Conservation (phyloP, 441 rosid species). For the Gossypium aridum region DNA sequence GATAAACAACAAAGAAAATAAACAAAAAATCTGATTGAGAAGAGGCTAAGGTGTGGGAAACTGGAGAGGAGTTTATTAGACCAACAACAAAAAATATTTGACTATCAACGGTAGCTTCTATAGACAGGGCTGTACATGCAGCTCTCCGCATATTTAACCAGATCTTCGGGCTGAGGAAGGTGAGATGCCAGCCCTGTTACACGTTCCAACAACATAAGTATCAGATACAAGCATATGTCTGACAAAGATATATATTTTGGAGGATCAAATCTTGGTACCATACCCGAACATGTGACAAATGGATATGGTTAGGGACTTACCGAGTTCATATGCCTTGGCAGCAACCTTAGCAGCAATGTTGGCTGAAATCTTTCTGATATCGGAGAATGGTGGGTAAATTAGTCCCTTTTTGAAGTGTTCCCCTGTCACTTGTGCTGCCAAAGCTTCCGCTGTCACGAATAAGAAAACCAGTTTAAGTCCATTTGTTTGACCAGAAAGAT, state of each 20-base stretch:
- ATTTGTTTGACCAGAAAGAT: not conserved
- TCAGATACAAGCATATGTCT: not conserved
- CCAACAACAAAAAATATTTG: not conserved
- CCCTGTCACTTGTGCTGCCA: conserved; percentile 70
- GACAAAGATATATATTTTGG: not conserved
- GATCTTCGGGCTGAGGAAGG: conserved; percentile 79
- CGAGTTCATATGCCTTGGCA: conserved; percentile 86
- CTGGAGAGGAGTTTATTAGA: not conserved
- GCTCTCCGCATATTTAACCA: conserved; percentile 85
- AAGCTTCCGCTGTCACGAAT: conserved; percentile 69
- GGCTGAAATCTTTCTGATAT: conserved; percentile 89
- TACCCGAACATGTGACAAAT: not conserved
- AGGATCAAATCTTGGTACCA: no score
- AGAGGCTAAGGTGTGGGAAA: not conserved
- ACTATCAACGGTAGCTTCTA: conserved; percentile 49
- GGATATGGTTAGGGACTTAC: conserved; percentile 30
- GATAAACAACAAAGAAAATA: conserved; percentile 7
- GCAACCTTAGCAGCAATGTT: conserved; percentile 86
- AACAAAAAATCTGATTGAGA: not conserved
- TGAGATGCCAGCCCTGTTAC: conserved; percentile 72
- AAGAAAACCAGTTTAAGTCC: not conserved
- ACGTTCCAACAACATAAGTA: not conserved
- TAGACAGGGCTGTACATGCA: conserved; percentile 90
- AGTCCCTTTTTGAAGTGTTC: conserved; percentile 64
- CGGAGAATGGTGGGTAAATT: conserved; percentile 87